These are phyloP conservation scores for Globisporangium cylindrosporum DNA, from an alignment of 352 stramenopile species.

Conservation along the genomic window DNA sequence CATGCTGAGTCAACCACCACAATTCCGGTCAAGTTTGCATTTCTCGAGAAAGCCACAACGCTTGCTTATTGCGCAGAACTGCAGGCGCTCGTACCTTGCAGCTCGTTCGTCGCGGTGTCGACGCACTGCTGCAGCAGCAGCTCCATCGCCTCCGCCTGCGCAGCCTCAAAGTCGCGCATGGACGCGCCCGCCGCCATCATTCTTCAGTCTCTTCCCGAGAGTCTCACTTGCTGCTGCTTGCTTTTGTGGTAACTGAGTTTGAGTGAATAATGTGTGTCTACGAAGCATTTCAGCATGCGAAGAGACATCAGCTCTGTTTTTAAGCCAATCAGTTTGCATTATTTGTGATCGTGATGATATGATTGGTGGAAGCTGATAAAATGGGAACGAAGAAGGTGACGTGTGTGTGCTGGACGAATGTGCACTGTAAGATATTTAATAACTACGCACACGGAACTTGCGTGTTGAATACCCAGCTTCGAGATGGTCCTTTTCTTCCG, in stretches of 20 bases:
- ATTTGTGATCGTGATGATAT: background rate
- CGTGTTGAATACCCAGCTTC: too few species aligned
- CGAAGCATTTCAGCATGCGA: background rate
- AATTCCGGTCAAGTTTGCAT: background rate
- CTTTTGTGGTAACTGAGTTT: background rate
- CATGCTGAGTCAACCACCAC: background rate
- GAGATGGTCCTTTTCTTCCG: too few species aligned
- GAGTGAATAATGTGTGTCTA: background rate
- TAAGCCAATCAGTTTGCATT: background rate
- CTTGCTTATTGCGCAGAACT: background rate
- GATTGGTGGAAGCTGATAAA: slow-evolving; percentile 2
- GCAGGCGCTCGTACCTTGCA: slow-evolving; percentile 1
- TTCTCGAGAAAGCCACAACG: background rate
- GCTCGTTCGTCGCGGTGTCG: slow-evolving; percentile 8
- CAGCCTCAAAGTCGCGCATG: slow-evolving; percentile 39
- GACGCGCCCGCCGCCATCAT: slow-evolving; percentile 2
- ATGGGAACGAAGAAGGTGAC: slow-evolving; percentile 9
- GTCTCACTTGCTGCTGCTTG: background rate
- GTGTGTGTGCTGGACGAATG: background rate
- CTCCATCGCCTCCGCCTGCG: slow-evolving; percentile 55
- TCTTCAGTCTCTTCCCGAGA: background rate
- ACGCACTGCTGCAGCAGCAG: slow-evolving; percentile 55
- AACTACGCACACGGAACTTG: background rate
- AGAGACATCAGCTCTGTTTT: background rate
- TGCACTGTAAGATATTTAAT: background rate